These are phyloP conservation scores for Fusarium decemcellulare DNA, from an alignment of 2,329 filamentous ascomycete species.

Conservation along the genomic window DNA sequence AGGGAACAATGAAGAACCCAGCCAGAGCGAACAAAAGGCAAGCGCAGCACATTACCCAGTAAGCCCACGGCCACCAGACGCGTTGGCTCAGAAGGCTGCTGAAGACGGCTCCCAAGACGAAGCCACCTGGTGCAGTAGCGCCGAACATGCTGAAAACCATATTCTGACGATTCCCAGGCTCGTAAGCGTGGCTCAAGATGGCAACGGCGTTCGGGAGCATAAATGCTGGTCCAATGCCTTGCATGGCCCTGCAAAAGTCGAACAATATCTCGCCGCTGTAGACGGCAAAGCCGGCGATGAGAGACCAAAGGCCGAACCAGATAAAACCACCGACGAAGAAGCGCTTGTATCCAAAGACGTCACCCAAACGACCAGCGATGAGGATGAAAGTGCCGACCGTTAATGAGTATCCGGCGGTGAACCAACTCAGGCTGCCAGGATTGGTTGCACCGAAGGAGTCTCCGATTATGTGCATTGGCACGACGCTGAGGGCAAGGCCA, in stretches of 20 bases:
- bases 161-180: constrained; percentile 51
- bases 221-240: constrained; percentile 69
- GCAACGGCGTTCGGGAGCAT: constrained; percentile 70
- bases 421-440: constrained; percentile 61
- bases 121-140: constrained; percentile 51
- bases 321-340: constrained; percentile 64
- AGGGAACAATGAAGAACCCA: constrained; percentile 48
- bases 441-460: constrained; percentile 57
- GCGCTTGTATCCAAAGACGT: constrained; percentile 66
- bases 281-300: constrained; percentile 56
- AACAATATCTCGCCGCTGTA: constrained; percentile 59
- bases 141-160: constrained; percentile 55
- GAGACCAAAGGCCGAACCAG: constrained; percentile 65
- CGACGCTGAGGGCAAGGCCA: constrained; percentile 37
- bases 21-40: constrained; percentile 45
- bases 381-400: constrained; percentile 68
- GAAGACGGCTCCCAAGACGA: constrained; percentile 48
- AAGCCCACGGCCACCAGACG: constrained; percentile 60
- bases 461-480: constrained; percentile 59
- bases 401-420: constrained; percentile 66
- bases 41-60: constrained; percentile 54
- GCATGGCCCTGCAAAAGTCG: constrained; percentile 62
- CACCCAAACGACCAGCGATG: constrained; percentile 65
- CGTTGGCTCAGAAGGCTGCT: constrained; percentile 46
- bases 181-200: constrained; percentile 67